Conservation (phyloP, 768 basidiomycete species). For the Psilocybe subaeruginosa region DNA sequence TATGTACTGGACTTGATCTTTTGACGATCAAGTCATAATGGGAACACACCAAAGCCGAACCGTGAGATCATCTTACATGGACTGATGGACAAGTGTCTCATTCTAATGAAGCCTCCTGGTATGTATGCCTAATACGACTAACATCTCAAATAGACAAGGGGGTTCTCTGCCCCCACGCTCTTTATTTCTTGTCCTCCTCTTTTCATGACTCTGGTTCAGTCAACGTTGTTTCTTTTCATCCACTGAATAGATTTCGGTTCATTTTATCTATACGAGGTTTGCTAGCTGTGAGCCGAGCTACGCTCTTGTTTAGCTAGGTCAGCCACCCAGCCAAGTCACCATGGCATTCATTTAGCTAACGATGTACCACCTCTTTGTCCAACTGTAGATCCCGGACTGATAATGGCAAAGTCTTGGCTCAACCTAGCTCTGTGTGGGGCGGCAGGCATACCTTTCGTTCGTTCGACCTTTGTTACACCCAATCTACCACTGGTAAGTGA, state of each 20-base stretch:
- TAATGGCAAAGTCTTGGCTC: neutral
- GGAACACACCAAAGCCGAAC: no score
- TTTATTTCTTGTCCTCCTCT: neutral
- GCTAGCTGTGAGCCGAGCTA: neutral
- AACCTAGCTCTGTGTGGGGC: neutral
- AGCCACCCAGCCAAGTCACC: no score
- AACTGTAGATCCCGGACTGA: neutral
- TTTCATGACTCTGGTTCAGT: neutral
- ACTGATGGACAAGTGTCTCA: no score
- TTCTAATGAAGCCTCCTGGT: no score
- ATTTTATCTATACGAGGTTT: neutral
- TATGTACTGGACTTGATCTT: no score
- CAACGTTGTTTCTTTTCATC: neutral
- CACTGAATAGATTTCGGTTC: neutral
- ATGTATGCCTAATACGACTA: neutral
- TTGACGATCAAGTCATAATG: no score
- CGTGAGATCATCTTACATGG: no score
- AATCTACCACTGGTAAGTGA: neutral
- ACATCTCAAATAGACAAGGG: neutral
- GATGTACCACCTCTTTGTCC: neutral
- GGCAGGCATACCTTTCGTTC: neutral
- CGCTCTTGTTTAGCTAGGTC: no score
- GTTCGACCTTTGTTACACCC: neutral
- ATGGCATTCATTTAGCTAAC: neutral
- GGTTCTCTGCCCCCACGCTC: neutral